Conservation (phyloP, 805 yeast species). For the Ogataea trehalophila region DNA sequence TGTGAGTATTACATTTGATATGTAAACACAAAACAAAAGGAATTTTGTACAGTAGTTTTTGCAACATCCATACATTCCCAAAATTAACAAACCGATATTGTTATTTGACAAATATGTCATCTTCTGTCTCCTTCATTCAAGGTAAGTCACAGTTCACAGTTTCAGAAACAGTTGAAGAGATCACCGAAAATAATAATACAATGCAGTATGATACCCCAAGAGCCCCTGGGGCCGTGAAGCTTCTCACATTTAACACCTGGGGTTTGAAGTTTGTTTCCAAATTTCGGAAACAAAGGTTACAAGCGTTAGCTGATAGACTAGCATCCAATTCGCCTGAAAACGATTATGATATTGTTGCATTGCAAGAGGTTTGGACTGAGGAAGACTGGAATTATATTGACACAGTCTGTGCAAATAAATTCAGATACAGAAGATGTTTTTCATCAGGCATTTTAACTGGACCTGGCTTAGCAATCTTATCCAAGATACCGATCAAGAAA, state of each 20-base stretch:
- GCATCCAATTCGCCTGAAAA: constrained; percentile 32
- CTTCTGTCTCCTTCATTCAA: constrained; percentile 1
- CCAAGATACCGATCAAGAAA: constrained; percentile 76
- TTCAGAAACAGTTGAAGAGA: constrained; percentile 5
- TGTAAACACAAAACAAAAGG: no score
- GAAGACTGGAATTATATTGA: constrained; percentile 74
- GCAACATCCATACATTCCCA: no score
- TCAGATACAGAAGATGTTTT: constrained; percentile 66
- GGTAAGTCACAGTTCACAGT: not conserved
- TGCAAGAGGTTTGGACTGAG: constrained; percentile 93
- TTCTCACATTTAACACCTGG: constrained; percentile 79
- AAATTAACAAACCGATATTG: no score
- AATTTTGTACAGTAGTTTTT: no score
- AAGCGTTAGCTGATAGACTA: constrained; percentile 67
- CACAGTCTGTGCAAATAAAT: constrained; percentile 37
- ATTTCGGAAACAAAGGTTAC: constrained; percentile 55
- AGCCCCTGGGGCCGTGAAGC: constrained; percentile 30
- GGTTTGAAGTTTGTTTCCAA: constrained; percentile 86
- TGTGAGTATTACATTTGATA: no score
- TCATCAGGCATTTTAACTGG: constrained; percentile 85
- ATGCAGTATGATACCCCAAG: not conserved
- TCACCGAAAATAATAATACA: constrained; percentile 1
- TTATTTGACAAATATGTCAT: not conserved
- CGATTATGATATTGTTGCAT: constrained; percentile 76
- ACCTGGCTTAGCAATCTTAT: constrained; percentile 84